phyloP scores from a whole-genome alignment of 768 basidiomycete genomes.

The Trametes sanguinea region DNA sequence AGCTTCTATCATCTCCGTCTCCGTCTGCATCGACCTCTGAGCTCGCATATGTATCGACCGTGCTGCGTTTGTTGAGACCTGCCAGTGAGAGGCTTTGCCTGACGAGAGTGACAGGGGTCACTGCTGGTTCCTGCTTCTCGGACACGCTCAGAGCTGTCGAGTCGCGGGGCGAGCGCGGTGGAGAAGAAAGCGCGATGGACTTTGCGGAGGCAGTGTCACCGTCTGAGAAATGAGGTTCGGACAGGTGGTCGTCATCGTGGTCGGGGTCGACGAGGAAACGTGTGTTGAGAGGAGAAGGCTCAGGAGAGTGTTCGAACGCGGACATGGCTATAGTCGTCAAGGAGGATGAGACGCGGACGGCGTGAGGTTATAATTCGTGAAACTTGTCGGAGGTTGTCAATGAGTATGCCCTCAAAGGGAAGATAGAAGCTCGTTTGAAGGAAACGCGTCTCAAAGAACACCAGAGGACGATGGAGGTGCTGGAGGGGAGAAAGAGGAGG shows the following conservation, averaged over 20 bases:
- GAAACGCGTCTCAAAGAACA: not conserved
- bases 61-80: slow-evolving; percentile 21
- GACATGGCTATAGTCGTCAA: slow-evolving; percentile 19
- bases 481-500: not conserved
- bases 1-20: slow-evolving; percentile 54
- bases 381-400: not conserved
- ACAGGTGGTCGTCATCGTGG: slow-evolving; percentile 23
- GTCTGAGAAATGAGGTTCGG: slow-evolving; percentile 39
- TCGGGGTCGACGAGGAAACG: slow-evolving; percentile 27
- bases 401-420: not conserved
- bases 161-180: slow-evolving; percentile 51
- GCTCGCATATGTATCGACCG: slow-evolving; percentile 52
- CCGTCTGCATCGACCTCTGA: slow-evolving; percentile 33
- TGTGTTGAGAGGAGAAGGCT: slow-evolving; percentile 24
- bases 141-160: slow-evolving; percentile 25
- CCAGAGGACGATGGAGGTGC: not conserved
- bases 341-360: not conserved
- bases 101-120: slow-evolving; percentile 27
- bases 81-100: slow-evolving; percentile 28
- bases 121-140: slow-evolving; percentile 20
- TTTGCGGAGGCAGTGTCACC: slow-evolving; percentile 79
- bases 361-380: not conserved
- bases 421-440: not conserved
- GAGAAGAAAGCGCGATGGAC: slow-evolving; percentile 75
- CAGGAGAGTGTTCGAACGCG: slow-evolving; percentile 21